Percentiles rank a stretch among this genome's conserved stretches.
These are phyloP conservation scores for Aspergillus baeticus DNA, from an alignment of 495 filamentous ascomycete species.

Conservation along the genomic window DNA sequence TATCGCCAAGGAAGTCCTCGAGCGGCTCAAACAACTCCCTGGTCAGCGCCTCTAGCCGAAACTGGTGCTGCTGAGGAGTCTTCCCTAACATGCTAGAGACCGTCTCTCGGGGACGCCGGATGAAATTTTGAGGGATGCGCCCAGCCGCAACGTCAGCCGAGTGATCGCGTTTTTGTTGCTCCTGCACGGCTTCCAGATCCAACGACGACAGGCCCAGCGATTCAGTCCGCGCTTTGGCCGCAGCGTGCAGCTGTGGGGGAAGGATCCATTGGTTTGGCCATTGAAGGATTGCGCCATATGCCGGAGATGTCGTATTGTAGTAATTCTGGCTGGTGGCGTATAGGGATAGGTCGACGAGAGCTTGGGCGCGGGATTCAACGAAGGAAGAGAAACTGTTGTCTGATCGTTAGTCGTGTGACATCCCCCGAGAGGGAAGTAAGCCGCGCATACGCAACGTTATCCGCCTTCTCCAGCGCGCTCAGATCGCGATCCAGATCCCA, in stretches of 20 bases:
- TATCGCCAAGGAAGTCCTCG: constrained; percentile 57
- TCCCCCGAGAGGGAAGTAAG: not conserved
- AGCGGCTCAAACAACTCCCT: constrained; percentile 68
- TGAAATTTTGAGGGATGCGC: constrained; percentile 43
- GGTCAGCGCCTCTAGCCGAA: constrained; percentile 68
- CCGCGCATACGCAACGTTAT: constrained; percentile 52
- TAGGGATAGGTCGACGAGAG: constrained; percentile 75
- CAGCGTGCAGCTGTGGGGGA: constrained; percentile 61
- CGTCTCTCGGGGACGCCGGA: constrained; percentile 39
- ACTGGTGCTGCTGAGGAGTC: constrained; percentile 46
- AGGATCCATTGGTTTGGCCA: constrained; percentile 83
- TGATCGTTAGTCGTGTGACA: constrained; percentile 15
- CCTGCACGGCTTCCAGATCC: constrained; percentile 55
- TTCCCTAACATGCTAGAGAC: constrained; percentile 40
- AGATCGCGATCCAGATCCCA: constrained; percentile 57
- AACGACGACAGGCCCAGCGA: constrained; percentile 70
- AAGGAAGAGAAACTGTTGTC: constrained; percentile 56
- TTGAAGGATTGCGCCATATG: constrained; percentile 71
- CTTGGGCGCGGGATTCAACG: constrained; percentile 59
- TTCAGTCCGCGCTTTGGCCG: constrained; percentile 67
- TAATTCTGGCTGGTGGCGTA: constrained; percentile 90
- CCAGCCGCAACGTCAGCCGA: constrained; percentile 41
- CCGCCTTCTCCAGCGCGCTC: constrained; percentile 44
- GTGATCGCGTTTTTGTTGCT: constrained; percentile 44
- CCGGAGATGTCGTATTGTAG: constrained; percentile 65